Evolutionary conservation across 306 rosid genomes (phyloP).

Genomic region (Rosa chinensis): DNA sequence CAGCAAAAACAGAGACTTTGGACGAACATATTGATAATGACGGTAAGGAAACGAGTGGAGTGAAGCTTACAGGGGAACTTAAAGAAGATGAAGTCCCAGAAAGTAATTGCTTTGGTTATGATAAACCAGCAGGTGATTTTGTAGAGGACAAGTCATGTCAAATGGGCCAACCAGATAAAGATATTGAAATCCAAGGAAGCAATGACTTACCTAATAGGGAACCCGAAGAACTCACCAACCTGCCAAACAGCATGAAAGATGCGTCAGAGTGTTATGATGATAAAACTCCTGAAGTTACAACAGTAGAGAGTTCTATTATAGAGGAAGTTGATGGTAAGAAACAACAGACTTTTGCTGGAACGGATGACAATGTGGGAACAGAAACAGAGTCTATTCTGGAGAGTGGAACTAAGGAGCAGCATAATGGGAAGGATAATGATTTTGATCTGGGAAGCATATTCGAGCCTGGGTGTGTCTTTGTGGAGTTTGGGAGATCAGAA

Average conservation of each 20-base stretch:
- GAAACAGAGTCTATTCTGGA: constrained; percentile 31
- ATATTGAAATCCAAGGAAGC: constrained; percentile 17
- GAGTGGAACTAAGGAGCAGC: constrained; percentile 28
- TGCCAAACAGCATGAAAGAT: constrained; percentile 32
- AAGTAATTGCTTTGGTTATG: constrained; percentile 12
- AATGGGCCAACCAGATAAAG: constrained; percentile 31
- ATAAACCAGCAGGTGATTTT: constrained; percentile 30
- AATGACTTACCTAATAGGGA: constrained; percentile 20
- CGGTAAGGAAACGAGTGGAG: constrained; percentile 21
- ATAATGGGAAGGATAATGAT: constrained; percentile 29
- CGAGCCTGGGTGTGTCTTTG: constrained; percentile 66
- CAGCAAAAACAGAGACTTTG: constrained; percentile 23
- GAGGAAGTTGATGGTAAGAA: constrained; percentile 25
- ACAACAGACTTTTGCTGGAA: constrained; percentile 31
- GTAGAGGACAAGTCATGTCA: constrained; percentile 29
- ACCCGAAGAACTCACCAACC: constrained; percentile 30
- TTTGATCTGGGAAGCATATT: constrained; percentile 32
- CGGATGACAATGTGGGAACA: constrained; percentile 19
- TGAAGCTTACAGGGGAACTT: constrained; percentile 12
- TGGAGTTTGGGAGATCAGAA: constrained; percentile 81
- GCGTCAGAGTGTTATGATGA: constrained; percentile 23
- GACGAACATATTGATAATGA: constrained; percentile 20
- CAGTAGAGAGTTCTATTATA: constrained; percentile 15
- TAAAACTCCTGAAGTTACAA: constrained; percentile 26
- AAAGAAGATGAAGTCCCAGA: constrained; percentile 32